A percentile compares a stretch with the other conserved stretches of the same genome.
Evolutionary conservation across 1,284 basidiomycete genomes (phyloP).

Genomic region (Malassezia sympodialis): DNA sequence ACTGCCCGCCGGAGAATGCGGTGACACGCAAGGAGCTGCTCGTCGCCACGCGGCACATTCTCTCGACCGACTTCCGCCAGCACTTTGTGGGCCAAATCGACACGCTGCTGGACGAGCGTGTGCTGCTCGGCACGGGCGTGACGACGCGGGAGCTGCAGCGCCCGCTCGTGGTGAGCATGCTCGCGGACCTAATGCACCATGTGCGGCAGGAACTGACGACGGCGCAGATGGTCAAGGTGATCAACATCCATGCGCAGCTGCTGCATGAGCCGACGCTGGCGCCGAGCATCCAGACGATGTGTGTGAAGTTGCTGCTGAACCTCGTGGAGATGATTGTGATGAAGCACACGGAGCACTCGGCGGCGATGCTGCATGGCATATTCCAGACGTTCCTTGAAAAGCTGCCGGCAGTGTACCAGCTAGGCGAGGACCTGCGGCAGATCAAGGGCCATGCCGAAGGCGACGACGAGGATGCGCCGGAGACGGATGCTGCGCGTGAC

Average conservation of each 20-base stretch:
- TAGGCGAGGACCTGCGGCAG: slow-evolving; percentile 23
- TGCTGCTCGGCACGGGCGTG: slow-evolving; percentile 74
- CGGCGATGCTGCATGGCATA: slow-evolving; percentile 62
- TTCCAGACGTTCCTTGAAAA: slow-evolving; percentile 78
- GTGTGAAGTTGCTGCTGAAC: slow-evolving; percentile 84
- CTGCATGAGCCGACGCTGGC: slow-evolving; percentile 79
- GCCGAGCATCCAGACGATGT: slow-evolving; percentile 76
- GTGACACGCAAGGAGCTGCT: slow-evolving; percentile 68
- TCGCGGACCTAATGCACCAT: slow-evolving; percentile 89
- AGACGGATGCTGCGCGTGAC: slow-evolving; percentile 21
- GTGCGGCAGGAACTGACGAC: slow-evolving; percentile 72
- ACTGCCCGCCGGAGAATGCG: slow-evolving; percentile 82
- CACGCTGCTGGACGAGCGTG: slow-evolving; percentile 78
- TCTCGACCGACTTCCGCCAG: slow-evolving; percentile 68
- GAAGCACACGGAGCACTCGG: slow-evolving; percentile 53
- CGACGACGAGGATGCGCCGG: not conserved
- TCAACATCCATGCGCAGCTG: slow-evolving; percentile 75
- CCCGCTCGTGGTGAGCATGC: slow-evolving; percentile 71
- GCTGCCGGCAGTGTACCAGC: slow-evolving; percentile 62
- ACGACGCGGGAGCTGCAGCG: slow-evolving; percentile 68
- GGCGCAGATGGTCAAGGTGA: slow-evolving; percentile 67
- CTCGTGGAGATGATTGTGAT: slow-evolving; percentile 69
- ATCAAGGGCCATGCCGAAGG: slow-evolving; percentile 1
- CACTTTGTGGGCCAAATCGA: slow-evolving; percentile 77
- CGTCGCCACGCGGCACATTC: slow-evolving; percentile 82